Base-by-base conservation (phyloP, 2,329 filamentous ascomycete species). In the Annulohypoxylon truncatum region DNA sequence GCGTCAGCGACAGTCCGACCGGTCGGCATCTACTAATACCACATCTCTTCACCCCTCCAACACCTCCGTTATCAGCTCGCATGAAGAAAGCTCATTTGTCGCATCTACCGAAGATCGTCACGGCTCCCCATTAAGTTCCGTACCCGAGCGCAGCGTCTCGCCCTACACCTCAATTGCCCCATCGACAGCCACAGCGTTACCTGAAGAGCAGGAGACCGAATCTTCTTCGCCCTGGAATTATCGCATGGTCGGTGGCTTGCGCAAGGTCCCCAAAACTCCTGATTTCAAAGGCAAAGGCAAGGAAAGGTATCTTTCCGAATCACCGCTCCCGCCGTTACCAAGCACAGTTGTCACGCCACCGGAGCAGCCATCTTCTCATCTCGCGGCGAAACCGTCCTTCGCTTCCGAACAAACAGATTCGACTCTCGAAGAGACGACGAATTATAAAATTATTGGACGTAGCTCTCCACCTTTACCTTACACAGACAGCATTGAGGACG, bases 381-480 rank as follows among this genome's bases (percentile, higher is more conserved):
- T 76, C 10, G 56, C 67, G 31, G 64, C 74, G 8, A 82, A 81
- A 55, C 61, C 77, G 9, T 82, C 81, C 0, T 82, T 81, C 58
- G 72, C 71, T 48, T 81, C 81, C 4, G 75, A 76, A 20, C 72
- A 76, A 40, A 81, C 79, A 9, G 78, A 76, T 46, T 84, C 84
- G 9, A 85, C 83, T 3, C 67, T 75, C 22, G 75, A 75, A 33
- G 84, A 86, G 40, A 81, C 78, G 13, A 81, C 83, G 46, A 88
- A 89, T 71, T 86, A 86, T 80, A 83, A 86, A 72, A 78, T 86
- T 18, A 83, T 86, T 69, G 81, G 78, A 35, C 81, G 82, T 61
- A 84, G 82, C 70, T 82, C 83, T 20, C 79, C 82, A 42, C 74
- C 75, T 10, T 67, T 69, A 61, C 80, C 74, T 40, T 78, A 81